Evolutionary conservation across 2,329 filamentous ascomycete genomes (phyloP).

Genomic region (Aureobasidium sp.): DNA sequence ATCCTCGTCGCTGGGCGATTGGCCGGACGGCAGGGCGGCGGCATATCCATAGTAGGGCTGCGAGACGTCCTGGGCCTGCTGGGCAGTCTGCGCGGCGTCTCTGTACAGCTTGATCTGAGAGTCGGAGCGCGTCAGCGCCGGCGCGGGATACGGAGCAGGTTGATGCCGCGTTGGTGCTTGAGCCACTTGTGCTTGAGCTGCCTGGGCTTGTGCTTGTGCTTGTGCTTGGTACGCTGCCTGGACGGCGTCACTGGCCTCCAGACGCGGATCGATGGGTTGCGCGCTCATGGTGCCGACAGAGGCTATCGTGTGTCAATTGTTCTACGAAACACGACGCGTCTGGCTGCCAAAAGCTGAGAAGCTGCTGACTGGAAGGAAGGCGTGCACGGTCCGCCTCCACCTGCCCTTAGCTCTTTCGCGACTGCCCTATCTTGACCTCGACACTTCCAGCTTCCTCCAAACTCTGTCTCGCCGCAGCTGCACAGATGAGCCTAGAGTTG

Average conservation of each 20-base stretch:
- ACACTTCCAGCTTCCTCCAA: not conserved
- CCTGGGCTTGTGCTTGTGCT: slow-evolving; percentile 6
- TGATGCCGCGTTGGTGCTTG: slow-evolving; percentile 14
- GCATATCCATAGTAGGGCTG: slow-evolving; percentile 11
- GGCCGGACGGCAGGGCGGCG: not conserved
- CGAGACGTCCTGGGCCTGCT: slow-evolving; percentile 8
- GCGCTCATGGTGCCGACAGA: slow-evolving; percentile 6
- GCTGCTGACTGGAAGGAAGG: slow-evolving; percentile 8
- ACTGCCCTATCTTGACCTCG: not conserved
- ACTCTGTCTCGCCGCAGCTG: not conserved
- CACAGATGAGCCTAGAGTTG: too few relatives aligned
- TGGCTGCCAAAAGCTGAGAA: not conserved
- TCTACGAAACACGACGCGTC: not conserved
- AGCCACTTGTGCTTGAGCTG: slow-evolving; percentile 10
- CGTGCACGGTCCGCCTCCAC: slow-evolving; percentile 4
- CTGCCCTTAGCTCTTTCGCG: not conserved
- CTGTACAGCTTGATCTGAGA: slow-evolving; percentile 15
- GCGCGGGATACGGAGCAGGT: slow-evolving; percentile 15
- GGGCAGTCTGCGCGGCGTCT: slow-evolving; percentile 1
- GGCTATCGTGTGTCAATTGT: not conserved
- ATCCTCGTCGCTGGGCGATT: slow-evolving; percentile 14
- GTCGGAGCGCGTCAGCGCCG: slow-evolving; percentile 12
- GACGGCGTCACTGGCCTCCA: slow-evolving; percentile 13
- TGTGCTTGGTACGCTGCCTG: slow-evolving; percentile 11
- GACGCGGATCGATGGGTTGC: slow-evolving; percentile 12